Base-by-base conservation (phyloP, 1,139 yeast genomes). In the Insectozyma bohioensis region DNA sequence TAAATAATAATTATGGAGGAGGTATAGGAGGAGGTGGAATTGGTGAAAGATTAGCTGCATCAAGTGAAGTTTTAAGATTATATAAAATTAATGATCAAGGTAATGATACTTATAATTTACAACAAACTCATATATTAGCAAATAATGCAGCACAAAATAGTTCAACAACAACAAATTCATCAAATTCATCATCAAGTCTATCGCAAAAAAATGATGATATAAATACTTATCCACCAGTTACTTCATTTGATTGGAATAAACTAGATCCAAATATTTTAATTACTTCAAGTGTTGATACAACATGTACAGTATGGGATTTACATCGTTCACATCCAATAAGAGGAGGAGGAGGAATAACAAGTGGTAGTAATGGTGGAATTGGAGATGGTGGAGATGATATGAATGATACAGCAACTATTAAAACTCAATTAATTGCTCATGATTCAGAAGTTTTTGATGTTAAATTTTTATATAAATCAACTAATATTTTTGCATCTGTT, bases 361-460 rank as follows among this genome's bases (percentile, higher is more conserved):
- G n/a, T n/a, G n/a, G 25, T 39, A 12, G 30, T 11, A 22, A 14
- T n/a, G 7, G 11, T n/a, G 8, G 6, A 24, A 24, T 16, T n/a
- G n/a, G n/a, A n/a, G n/a, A n/a, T n/a, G n/a, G n/a, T n/a, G 34
- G 34, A 23, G 44, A 38, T 17, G 38, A 35, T 31, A 25, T 35
- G 42, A 16, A 78, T 7, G 73, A 70, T 33, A 57, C 73, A 4
- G 86, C 85, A n/a, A 69, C 75, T 17, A 95, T 95, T 13, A 85
- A 84, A 52, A 90, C 98, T 1, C 97, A 92, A 61, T 67, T 92
- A 33, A 92, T 92, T 46, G 98, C 98, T 0, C 98, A 92, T 58
- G 98, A 92, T 54, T 80, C 84, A 39, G 97, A 90, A 56, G 98
- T 92, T 4, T 87, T 80, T 55, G 98, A 92, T 56, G 97, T 90